Percentiles rank a stretch among this genome's conserved stretches.
These are phyloP conservation scores for Leucocoprinus birnbaumii DNA, from an alignment of 768 basidiomycete species.

Conservation along the genomic window DNA sequence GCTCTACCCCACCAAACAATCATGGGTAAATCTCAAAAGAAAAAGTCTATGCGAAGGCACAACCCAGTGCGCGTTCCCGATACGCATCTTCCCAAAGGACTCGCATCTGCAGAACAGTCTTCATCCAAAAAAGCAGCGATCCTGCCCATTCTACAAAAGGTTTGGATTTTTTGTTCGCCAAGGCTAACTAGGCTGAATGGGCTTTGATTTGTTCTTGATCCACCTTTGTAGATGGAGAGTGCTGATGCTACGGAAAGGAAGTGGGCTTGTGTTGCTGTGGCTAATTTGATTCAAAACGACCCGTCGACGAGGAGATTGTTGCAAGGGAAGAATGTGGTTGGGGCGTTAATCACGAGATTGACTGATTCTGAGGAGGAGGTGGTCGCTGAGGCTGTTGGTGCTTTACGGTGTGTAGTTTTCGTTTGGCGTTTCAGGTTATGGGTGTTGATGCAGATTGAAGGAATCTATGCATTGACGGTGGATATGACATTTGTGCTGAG, in stretches of 20 bases:
- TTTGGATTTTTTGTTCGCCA: constrained; percentile 23
- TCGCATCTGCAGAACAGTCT: constrained; percentile 67
- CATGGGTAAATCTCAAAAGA: constrained; percentile 96
- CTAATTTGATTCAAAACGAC: constrained; percentile 93
- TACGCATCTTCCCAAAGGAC: constrained; percentile 82
- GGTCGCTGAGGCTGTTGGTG: constrained; percentile 83
- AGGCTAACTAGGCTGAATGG: background rate
- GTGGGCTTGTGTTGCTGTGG: constrained; percentile 97
- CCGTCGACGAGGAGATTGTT: constrained; percentile 86
- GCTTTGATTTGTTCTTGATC: background rate
- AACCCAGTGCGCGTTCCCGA: constrained; percentile 95
- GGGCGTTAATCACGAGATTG: constrained; percentile 79
- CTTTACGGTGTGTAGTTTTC: constrained; percentile 62
- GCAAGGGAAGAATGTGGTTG: constrained; percentile 90
- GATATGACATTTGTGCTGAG: constrained; percentile 92
- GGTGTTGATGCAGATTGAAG: constrained; percentile 34
- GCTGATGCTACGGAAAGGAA: constrained; percentile 78
- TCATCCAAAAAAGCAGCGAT: constrained; percentile 78
- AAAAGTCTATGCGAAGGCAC: constrained; percentile 78
- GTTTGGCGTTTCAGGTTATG: background rate
- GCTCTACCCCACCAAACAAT: background rate
- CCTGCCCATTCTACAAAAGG: constrained; percentile 90
- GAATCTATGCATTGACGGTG: constrained; percentile 93
- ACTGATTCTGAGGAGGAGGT: constrained; percentile 92
- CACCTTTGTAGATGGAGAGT: constrained; percentile 62